Percentiles rank a stretch among this genome's conserved stretches.
Evolutionary conservation across 495 filamentous ascomycete species (phyloP).

Genomic region (Penicillium cinerascens): DNA sequence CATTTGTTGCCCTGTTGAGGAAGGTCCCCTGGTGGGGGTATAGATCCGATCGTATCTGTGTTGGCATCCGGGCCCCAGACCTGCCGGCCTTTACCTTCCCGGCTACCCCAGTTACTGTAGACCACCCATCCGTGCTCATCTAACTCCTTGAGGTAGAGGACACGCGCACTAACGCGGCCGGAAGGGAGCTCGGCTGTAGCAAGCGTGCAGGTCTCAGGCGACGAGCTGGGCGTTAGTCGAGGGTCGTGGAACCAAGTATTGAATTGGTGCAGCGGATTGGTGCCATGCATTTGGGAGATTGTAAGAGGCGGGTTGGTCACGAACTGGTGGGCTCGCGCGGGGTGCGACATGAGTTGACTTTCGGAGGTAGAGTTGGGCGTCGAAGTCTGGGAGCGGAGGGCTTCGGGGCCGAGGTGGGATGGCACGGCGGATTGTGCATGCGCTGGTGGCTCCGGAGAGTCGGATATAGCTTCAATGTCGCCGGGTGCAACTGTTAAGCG

Average conservation of each 20-base stretch:
- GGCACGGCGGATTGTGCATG: conserved; percentile 55
- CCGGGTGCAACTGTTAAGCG: conserved; percentile 40
- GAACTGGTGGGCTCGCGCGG: conserved; percentile 47
- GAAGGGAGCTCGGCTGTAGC: conserved; percentile 84
- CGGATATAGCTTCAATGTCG: conserved; percentile 31
- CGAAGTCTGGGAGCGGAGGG: conserved; percentile 31
- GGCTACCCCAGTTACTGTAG: conserved; percentile 85
- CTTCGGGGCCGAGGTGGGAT: conserved; percentile 14
- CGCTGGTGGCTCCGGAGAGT: conserved; percentile 36
- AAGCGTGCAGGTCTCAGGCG: conserved; percentile 70
- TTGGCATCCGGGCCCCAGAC: conserved; percentile 32
- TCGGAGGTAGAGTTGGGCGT: conserved; percentile 39
- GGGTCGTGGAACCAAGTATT: conserved; percentile 79
- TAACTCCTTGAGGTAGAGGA: conserved; percentile 86
- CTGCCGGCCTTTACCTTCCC: conserved; percentile 44
- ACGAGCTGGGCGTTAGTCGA: conserved; percentile 55
- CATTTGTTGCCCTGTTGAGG: conserved; percentile 36
- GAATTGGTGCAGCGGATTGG: conserved; percentile 74
- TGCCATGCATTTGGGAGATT: conserved; percentile 37
- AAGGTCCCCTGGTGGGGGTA: conserved; percentile 28
- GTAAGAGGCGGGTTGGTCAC: conserved; percentile 43
- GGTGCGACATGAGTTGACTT: conserved; percentile 34
- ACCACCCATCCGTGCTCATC: conserved; percentile 75
- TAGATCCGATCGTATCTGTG: conserved; percentile 14
- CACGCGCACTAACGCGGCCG: conserved; percentile 76